Evolutionary conservation across 805 yeast genomes (phyloP), one percentile per base, ranked within the genome.

Genomic region (Debaryomyces castellii): DNA sequence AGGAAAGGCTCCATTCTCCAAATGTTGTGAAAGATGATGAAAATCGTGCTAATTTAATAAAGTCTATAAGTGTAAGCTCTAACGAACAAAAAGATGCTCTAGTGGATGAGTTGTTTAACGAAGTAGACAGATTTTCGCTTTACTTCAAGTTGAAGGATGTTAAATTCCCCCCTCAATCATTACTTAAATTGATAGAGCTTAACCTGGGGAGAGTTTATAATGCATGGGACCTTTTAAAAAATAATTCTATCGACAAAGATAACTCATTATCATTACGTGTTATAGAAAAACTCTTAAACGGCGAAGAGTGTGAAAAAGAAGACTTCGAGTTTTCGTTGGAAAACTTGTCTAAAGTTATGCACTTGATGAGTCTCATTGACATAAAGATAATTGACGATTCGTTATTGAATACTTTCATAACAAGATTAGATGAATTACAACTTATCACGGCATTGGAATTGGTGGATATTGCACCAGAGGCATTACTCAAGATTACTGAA

Each of bases 151-250:
- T 62, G 16, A 52, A 57, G 23, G 50, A 54, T 17, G 51, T 48
- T 16, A 52, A 49, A 17, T 39, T 51, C 9, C 57, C 50, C 41
- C 45, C 48, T 17, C 49, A 44, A 9, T 52, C 60, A 5, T 45
- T 60, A 5, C 21, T 41, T 9, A 40, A 48, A 44, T 60, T 78
- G 21, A 63, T 78, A 5, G 56, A 57, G 25, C 49, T 64, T 34
- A 81, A 81, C 50, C 82, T 83, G 2, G 84, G 83, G 10, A 63
- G 85, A 45, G 83, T 74, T 1, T 62, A 63, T 41, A 60, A 69
- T n/a, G 71, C 81, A 14, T 70, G 76, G 73, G 82, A 79, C 42
- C 52, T 80, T 9, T 72, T 71, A 43, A 51, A 60, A 9, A 65
- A 66, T 39, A 67, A 61, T 35, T 45, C 53, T 2, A 24, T 32